phyloP scores from a whole-genome alignment of 129 eudicot genomes.

The Tagetes erecta region DNA sequence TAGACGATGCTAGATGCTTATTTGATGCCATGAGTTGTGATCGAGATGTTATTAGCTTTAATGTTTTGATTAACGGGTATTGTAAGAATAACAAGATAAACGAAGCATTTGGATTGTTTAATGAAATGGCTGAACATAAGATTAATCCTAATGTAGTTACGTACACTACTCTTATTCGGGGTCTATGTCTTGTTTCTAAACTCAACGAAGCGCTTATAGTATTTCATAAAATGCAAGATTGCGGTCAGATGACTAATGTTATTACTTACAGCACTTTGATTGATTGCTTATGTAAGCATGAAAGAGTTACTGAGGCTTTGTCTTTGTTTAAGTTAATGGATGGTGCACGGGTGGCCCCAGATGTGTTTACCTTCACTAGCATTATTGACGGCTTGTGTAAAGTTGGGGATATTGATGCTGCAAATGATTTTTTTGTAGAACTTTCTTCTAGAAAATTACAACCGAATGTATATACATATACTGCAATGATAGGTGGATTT shows the following conservation, averaged over 20 bases:
- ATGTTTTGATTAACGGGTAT: conserved; percentile 33
- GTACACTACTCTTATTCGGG: conserved; percentile 31
- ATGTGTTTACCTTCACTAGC: conserved; percentile 28
- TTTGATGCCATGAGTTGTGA: conserved; percentile 18
- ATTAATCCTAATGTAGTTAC: conserved; percentile 34
- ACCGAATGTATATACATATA: conserved; percentile 31
- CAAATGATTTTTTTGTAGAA: conserved; percentile 21
- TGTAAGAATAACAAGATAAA: conserved; percentile 28
- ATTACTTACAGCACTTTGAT: conserved; percentile 33
- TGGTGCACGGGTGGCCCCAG: conserved; percentile 14
- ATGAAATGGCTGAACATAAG: conserved; percentile 17
- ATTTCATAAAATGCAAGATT: conserved; percentile 28
- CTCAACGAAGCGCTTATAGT: conserved; percentile 27
- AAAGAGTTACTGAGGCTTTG: conserved; percentile 25
- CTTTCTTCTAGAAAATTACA: conserved; percentile 17
- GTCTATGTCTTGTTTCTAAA: conserved; percentile 34
- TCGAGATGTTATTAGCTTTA: conserved; percentile 28
- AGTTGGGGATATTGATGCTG: conserved; percentile 26
- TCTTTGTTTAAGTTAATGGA: conserved; percentile 31
- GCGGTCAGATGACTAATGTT: conserved; percentile 25
- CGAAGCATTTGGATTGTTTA: conserved; percentile 13
- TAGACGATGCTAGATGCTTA: conserved; percentile 25
- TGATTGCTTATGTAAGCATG: conserved; percentile 26
- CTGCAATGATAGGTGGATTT: conserved; percentile 42
- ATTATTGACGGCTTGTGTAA: conserved; percentile 33